These are phyloP conservation scores for Flaveria linearis DNA, from an alignment of 129 eudicot species.

Conservation along the genomic window DNA sequence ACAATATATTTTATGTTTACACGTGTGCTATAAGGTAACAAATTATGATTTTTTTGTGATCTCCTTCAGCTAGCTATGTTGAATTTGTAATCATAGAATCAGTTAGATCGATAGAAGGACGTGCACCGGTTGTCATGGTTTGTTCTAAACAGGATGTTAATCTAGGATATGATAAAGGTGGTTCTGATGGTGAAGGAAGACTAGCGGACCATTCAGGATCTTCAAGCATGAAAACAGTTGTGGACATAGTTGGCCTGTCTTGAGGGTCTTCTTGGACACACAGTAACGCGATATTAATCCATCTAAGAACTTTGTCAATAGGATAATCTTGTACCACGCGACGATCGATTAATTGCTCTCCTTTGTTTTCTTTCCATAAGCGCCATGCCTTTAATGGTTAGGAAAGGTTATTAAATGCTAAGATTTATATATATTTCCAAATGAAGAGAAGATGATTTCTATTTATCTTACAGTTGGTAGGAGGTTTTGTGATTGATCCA, in stretches of 20 bases:
- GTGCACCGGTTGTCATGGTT: slow-evolving; percentile 10
- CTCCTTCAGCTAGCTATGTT: background rate
- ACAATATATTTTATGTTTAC: no score
- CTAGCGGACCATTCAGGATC: slow-evolving; percentile 21
- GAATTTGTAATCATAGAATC: background rate
- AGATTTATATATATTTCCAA: background rate
- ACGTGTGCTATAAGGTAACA: no score
- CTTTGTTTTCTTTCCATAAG: slow-evolving; percentile 32
- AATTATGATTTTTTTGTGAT: no score
- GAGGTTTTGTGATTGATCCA: no score
- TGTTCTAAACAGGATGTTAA: slow-evolving; percentile 4
- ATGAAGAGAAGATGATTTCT: no score
- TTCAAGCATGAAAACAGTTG: slow-evolving; percentile 39
- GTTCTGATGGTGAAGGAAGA: slow-evolving; percentile 35
- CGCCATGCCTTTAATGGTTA: slow-evolving; percentile 23
- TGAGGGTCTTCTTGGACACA: slow-evolving; percentile 45
- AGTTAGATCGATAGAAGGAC: background rate
- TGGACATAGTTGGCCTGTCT: slow-evolving; percentile 40
- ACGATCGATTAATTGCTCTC: slow-evolving; percentile 27
- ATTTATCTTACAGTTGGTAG: background rate
- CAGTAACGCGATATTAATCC: slow-evolving; percentile 38
- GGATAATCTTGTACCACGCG: background rate
- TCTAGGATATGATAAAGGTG: slow-evolving; percentile 27
- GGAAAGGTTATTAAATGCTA: no score
- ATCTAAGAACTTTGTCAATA: slow-evolving; percentile 16